These are phyloP conservation scores for Trametes cingulata DNA, from an alignment of 768 basidiomycete species.

Conservation along the genomic window DNA sequence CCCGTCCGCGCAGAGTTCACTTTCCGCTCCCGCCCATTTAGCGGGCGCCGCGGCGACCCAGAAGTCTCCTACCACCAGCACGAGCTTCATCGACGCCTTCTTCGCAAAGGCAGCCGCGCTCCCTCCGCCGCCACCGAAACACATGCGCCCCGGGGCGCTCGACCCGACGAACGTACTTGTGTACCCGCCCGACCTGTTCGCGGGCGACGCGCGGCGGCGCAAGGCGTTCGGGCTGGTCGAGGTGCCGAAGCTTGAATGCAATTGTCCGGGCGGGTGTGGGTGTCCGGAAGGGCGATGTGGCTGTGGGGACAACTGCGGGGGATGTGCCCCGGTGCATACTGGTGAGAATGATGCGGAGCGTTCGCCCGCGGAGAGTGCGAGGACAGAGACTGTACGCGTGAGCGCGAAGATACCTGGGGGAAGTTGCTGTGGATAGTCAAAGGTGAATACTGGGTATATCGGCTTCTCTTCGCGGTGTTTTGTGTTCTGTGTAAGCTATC, in stretches of 20 bases:
- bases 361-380: not conserved
- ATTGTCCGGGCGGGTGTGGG: constrained; percentile 58
- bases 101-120: constrained; percentile 68
- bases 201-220: constrained; percentile 37
- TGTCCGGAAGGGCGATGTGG: constrained; percentile 55
- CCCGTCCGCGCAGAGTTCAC: no score
- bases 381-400: not conserved
- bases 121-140: constrained; percentile 64
- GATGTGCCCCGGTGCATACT: constrained; percentile 42
- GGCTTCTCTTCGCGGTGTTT: no score
- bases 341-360: not conserved
- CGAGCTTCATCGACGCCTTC: constrained; percentile 58
- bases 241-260: constrained; percentile 65
- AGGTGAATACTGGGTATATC: no score
- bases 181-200: constrained; percentile 42
- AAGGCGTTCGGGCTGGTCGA: constrained; percentile 51
- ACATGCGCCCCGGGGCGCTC: constrained; percentile 44
- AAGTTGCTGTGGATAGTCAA: no score
- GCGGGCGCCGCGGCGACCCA: constrained; percentile 5
- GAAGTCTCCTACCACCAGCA: constrained; percentile 12
- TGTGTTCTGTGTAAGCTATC: no score
- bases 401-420: not conserved
- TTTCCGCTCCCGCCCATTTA: not conserved
- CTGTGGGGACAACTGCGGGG: constrained; percentile 59
- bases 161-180: constrained; percentile 55